Conservation (phyloP, 148 eudicot genomes). For the Pouteria glomerata region DNA sequence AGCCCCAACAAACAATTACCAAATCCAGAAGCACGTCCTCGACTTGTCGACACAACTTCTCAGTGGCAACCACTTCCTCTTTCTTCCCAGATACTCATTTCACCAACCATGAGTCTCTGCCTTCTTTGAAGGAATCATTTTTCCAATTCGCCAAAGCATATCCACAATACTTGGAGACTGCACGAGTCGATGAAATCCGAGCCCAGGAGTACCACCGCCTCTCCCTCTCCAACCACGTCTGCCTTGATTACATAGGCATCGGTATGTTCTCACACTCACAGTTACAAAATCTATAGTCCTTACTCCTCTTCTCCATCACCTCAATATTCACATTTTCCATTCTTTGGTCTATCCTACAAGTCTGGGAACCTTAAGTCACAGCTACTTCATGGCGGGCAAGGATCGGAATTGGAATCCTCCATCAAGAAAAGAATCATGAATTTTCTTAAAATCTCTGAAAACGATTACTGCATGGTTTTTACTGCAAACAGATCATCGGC, state of each 20-base stretch:
- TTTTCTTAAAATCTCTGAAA: constrained; percentile 57
- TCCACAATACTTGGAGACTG: constrained; percentile 58
- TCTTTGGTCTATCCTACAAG: constrained; percentile 56
- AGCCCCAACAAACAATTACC: constrained; percentile 23
- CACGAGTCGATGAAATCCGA: constrained; percentile 54
- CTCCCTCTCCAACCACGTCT: constrained; percentile 56
- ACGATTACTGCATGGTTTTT: constrained; percentile 69
- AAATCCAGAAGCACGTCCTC: constrained; percentile 45
- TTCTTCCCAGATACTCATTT: constrained; percentile 67
- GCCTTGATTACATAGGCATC: constrained; percentile 86
- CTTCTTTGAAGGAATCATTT: constrained; percentile 65
- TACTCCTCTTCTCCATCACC: constrained; percentile 40
- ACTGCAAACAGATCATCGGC: constrained; percentile 91
- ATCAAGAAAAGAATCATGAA: constrained; percentile 63
- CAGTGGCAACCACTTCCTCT: constrained; percentile 41
- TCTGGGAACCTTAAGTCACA: constrained; percentile 58
- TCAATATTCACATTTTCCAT: constrained; percentile 47
- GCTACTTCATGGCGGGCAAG: constrained; percentile 45
- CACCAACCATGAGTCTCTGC: constrained; percentile 74
- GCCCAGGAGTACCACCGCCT: constrained; percentile 65
- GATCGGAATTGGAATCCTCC: constrained; percentile 55
- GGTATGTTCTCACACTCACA: constrained; percentile 84
- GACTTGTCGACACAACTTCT: constrained; percentile 46
- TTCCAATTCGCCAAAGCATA: constrained; percentile 53
- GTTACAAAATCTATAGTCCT: constrained; percentile 43